Percentiles rank a stretch among this genome's conserved stretches.
Conservation (phyloP, 2,329 filamentous ascomycete species). For the Escovopsis sp. region DNA sequence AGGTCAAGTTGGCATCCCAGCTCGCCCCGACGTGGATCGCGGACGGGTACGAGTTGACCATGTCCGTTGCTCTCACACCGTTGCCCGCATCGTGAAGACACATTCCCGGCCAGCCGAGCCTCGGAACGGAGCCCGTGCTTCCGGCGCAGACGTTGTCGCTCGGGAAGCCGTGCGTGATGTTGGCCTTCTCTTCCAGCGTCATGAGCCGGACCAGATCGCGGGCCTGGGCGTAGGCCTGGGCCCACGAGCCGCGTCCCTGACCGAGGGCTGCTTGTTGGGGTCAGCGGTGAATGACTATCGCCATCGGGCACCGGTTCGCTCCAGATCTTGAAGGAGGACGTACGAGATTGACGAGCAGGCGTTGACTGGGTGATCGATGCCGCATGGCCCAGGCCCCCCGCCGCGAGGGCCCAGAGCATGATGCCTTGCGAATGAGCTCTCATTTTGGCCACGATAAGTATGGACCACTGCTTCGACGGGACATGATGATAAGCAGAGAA, state of each 20-base stretch:
- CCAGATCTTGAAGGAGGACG: too few species aligned
- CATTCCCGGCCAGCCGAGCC: conserved; percentile 30
- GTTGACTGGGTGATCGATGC: too few species aligned
- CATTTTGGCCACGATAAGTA: too few species aligned
- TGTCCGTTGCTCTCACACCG: conserved; percentile 31
- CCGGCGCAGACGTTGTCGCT: conserved; percentile 35
- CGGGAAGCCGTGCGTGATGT: conserved; percentile 36
- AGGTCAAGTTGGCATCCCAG: conserved; percentile 41
- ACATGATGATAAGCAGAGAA: too few species aligned
- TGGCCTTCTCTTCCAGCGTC: conserved; percentile 51
- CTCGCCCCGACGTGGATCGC: conserved; percentile 32
- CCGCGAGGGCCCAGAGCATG: too few species aligned
- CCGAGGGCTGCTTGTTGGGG: conserved; percentile 13
- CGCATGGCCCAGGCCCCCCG: too few species aligned
- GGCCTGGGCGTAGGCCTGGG: conserved; percentile 42
- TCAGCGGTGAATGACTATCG: too few species aligned
- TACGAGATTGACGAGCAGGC: too few species aligned
- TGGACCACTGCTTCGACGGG: too few species aligned
- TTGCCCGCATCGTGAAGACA: conserved; percentile 36
- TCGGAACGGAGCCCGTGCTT: conserved; percentile 30
- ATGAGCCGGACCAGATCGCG: conserved; percentile 41
- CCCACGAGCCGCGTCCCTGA: conserved; percentile 31
- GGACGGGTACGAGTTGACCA: conserved; percentile 33
- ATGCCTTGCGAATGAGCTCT: too few species aligned
- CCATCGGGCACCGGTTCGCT: too few species aligned